A percentile compares a stretch with the other conserved stretches of the same genome.
These are phyloP conservation scores for Aquanectria penicillioides DNA, from an alignment of 2,329 filamentous ascomycete genomes.

Conservation along the genomic window DNA sequence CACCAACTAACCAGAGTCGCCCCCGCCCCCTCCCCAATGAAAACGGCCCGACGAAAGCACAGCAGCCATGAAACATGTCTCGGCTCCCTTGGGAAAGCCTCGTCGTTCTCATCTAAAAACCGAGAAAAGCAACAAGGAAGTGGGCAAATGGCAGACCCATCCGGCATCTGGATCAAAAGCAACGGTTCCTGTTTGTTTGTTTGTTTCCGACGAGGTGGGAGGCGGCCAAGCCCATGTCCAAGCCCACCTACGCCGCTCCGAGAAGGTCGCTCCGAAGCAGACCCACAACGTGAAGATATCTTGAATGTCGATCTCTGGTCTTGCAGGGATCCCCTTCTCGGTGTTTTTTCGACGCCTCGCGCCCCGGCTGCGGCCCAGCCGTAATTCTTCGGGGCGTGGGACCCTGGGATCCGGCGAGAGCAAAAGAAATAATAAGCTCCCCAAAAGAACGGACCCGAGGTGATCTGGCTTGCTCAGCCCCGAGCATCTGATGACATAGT, in stretches of 20 bases:
- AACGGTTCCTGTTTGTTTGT: constrained; percentile 16
- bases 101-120: not conserved
- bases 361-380: constrained; percentile 6
- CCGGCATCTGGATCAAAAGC: constrained; percentile 11
- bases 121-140: constrained; percentile 3
- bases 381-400: constrained; percentile 12
- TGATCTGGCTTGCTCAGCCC: constrained; percentile 14
- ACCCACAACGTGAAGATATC: not conserved
- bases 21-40: not conserved
- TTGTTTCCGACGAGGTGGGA: constrained; percentile 11
- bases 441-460: not conserved
- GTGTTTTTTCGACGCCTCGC: constrained; percentile 15
- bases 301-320: constrained; percentile 9
- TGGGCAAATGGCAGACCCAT: not conserved
- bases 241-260: not conserved
- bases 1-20: constrained; percentile 10
- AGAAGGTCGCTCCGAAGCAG: not conserved
- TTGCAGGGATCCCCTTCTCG: constrained; percentile 4
- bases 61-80: constrained; percentile 26
- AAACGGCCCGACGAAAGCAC: constrained; percentile 4
- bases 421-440: constrained; percentile 19
- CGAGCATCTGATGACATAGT: not conserved
- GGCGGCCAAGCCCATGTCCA: not conserved
- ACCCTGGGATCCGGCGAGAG: not conserved
- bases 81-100: constrained; percentile 8